phyloP scores from a whole-genome alignment of 1,284 basidiomycete genomes.

The Irpex sp. region DNA sequence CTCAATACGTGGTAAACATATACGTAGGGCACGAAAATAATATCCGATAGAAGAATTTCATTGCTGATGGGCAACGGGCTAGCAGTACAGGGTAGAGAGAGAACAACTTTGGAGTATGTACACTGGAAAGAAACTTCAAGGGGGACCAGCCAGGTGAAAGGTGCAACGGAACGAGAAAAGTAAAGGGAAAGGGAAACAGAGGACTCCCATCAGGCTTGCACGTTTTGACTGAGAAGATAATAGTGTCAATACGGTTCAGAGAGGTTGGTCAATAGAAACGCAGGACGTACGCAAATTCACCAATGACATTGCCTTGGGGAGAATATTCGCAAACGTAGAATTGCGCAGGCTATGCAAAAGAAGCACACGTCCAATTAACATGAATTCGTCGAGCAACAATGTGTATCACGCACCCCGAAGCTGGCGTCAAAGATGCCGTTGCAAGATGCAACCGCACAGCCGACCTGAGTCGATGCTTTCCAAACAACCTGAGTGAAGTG shows the following conservation, averaged over 20 bases:
- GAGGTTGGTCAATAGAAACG: not conserved
- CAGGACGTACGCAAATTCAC: slow-evolving; percentile 52
- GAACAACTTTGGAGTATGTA: not conserved
- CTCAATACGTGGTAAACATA: not conserved
- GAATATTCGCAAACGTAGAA: slow-evolving; percentile 69
- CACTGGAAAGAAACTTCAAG: not conserved
- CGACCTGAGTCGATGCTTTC: slow-evolving; percentile 60
- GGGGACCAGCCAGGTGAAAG: slow-evolving; percentile 2
- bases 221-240: slow-evolving; percentile 27
- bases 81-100: not conserved
- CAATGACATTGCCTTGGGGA: slow-evolving; percentile 59
- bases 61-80: not conserved
- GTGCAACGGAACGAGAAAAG: not conserved
- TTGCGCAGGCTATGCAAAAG: slow-evolving; percentile 41
- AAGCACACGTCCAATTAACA: not conserved
- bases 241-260: not conserved
- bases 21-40: not conserved
- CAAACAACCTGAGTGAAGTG: slow-evolving; percentile 74
- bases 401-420: slow-evolving; percentile 44
- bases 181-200: not conserved
- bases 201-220: slow-evolving; percentile 22
- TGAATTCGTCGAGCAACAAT: not conserved
- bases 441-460: slow-evolving; percentile 55
- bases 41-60: not conserved
- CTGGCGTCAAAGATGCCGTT: slow-evolving; percentile 47